Evolutionary conservation across 1,284 basidiomycete species (phyloP), one percentile per base, ranked within the genome.

Genomic region (Puccinia horiana): DNA sequence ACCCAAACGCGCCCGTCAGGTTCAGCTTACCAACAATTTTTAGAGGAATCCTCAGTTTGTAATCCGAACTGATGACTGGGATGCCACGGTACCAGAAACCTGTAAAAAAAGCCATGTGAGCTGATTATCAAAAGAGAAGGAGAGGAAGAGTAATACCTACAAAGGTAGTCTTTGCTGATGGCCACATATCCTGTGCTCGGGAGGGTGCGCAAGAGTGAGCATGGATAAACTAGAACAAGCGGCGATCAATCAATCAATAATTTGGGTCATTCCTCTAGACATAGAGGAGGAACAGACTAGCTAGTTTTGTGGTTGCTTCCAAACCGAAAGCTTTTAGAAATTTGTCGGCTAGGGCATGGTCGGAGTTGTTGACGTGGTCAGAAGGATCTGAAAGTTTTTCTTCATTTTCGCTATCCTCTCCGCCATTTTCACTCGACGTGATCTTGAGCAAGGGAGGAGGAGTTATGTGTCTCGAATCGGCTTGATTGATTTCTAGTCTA

Each of bases 161-260:
- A 84, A 49, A 86, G 75, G 42, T 85, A 84, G 44, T 85, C 82
- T 37, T 85, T 82, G 2, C 84, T 83, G 54, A 86, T 83, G n/a
- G 85, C 85, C n/a, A 86, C 67, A 40, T 84, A 84, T 54, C 85
- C 85, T 58, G 83, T 83, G 23, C 83, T 82, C 35, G 85, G 85
- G 1, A 85, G 58, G 2, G 84, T 84, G 18, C 85, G 83, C 16
- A 86, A 83, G 16, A 86, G 84, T 80, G 18, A 83, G 83, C 76
- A 85, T 84, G 83, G 84, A 76, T 26, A 85, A 52, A 37, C 83
- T 82, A 23, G 18, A 73, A 81, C 6, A 73, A 32, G 32, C 32
- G 29, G 54, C 44, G 5, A 16, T 26, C 5, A 44, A n/a, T 44
- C 16, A 70, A 20, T 26, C 16, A n/a, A 42, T 44, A 23, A 32